Evolutionary conservation across 148 eudicot genomes (phyloP).

Genomic region (Vaccinium vitisidaea): DNA sequence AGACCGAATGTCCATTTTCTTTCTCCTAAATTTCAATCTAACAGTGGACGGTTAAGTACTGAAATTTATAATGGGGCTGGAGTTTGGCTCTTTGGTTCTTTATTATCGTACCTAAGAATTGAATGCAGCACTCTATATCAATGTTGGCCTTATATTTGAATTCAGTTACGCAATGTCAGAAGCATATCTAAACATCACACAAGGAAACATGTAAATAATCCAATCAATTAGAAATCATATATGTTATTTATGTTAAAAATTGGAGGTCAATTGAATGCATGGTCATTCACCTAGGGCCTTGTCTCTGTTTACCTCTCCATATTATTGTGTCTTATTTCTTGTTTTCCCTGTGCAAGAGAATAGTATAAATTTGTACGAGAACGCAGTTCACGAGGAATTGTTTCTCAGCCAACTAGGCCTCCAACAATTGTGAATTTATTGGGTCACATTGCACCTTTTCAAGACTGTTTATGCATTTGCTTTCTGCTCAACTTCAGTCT

Average conservation of each 20-base stretch:
- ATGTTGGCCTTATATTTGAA: not conserved
- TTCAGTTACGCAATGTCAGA: conserved; percentile 8
- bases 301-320: not conserved
- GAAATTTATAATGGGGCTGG: conserved; percentile 22
- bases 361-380: not conserved
- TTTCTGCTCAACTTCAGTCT: not conserved
- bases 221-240: not conserved
- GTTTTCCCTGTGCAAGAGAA: not conserved
- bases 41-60: not conserved
- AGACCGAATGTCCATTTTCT: too few species aligned
- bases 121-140: conserved; percentile 40
- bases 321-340: not conserved
- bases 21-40: not conserved
- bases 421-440: not conserved
- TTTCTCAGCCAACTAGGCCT: not conserved
- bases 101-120: conserved; percentile 27
- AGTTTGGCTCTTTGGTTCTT: conserved; percentile 38
- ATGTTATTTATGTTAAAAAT: not conserved
- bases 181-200: conserved; percentile 15
- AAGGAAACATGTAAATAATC: conserved; percentile 8
- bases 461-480: not conserved
- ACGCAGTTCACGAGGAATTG: not conserved
- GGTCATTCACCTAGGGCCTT: not conserved
- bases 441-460: not conserved
- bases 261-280: conserved; percentile 8